Percentiles rank a stretch among this genome's conserved stretches.
Conservation (phyloP, 768 basidiomycete species). For the Leccinum olivaceopallidum region DNA sequence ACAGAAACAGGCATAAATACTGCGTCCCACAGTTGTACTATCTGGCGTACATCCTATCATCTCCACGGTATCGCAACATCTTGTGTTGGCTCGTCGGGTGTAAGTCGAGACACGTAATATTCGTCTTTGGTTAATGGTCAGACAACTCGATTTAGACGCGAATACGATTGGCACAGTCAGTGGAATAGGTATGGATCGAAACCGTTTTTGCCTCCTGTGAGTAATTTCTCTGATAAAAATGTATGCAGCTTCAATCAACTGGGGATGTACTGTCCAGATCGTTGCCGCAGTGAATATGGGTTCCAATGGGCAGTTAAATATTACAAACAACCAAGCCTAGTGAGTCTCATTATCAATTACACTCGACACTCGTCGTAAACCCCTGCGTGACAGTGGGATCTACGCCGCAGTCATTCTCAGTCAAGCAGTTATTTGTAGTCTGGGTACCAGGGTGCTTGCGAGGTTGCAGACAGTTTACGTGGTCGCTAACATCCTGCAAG, state of each 20-base stretch:
- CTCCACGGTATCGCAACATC: slow-evolving; percentile 54
- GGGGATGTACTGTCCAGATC: slow-evolving; percentile 62
- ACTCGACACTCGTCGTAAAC: slow-evolving; percentile 38
- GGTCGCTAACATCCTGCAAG: slow-evolving; percentile 39
- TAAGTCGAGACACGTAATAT: slow-evolving; percentile 28
- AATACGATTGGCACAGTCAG: slow-evolving; percentile 54
- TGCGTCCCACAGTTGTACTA: slow-evolving; percentile 48
- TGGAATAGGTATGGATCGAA: slow-evolving; percentile 28
- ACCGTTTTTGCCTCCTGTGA: background rate
- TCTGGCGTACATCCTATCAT: slow-evolving; percentile 60
- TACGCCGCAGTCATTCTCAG: slow-evolving; percentile 58
- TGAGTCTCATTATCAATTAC: slow-evolving; percentile 38
- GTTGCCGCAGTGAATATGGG: slow-evolving; percentile 65
- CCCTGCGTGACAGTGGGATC: slow-evolving; percentile 50
- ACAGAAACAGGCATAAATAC: background rate
- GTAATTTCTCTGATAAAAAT: background rate
- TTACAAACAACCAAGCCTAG: slow-evolving; percentile 43
- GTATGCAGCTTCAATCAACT: slow-evolving; percentile 54
- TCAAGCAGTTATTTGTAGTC: slow-evolving; percentile 63
- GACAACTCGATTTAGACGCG: slow-evolving; percentile 31
- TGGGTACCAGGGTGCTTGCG: slow-evolving; percentile 64
- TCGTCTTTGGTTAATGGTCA: background rate
- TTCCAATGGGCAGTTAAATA: slow-evolving; percentile 33
- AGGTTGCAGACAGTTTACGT: slow-evolving; percentile 58
- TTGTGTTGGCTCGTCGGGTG: slow-evolving; percentile 70